Conservation (phyloP, 768 basidiomycete species). For the Phaeotremella fagi region DNA sequence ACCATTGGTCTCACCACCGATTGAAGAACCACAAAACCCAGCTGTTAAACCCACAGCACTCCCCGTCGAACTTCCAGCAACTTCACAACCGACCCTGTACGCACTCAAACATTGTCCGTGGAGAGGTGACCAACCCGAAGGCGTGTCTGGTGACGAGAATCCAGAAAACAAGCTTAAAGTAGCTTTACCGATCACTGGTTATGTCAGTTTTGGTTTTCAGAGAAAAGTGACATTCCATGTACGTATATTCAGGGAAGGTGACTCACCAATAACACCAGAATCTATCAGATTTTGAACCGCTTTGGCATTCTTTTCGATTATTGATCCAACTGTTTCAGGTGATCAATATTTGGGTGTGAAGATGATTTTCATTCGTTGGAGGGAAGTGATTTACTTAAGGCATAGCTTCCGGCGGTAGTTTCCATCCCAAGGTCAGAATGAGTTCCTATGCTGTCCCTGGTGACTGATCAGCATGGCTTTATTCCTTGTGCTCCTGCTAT, state of each 20-base stretch:
- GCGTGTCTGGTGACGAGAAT: background rate
- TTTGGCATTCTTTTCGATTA: background rate
- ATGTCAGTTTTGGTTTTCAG: background rate
- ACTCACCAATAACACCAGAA: conserved; percentile 20
- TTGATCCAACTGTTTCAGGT: background rate
- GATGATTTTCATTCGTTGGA: too few relatives aligned
- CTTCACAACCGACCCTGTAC: conserved; percentile 8
- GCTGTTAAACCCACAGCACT: conserved; percentile 16
- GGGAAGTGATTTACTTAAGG: conserved; percentile 5
- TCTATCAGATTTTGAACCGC: conserved; percentile 13
- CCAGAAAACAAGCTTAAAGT: conserved; percentile 14
- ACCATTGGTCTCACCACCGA: conserved; percentile 17
- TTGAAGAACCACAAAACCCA: conserved; percentile 4
- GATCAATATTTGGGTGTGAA: too few relatives aligned
- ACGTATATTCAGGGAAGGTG: too few relatives aligned
- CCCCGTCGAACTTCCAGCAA: conserved; percentile 6
- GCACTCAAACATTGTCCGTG: conserved; percentile 17
- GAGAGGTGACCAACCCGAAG: conserved; percentile 12
- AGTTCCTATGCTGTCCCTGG: conserved; percentile 21
- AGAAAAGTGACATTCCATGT: too few relatives aligned
- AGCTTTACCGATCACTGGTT: conserved; percentile 18
- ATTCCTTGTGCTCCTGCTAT: too few relatives aligned
- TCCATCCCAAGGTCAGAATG: conserved; percentile 14
- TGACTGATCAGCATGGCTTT: background rate
- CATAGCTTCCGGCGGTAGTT: conserved; percentile 18